Evolutionary conservation across 805 yeast genomes (phyloP), one percentile per base, ranked within the genome.

Genomic region (Ogataea sp.): DNA sequence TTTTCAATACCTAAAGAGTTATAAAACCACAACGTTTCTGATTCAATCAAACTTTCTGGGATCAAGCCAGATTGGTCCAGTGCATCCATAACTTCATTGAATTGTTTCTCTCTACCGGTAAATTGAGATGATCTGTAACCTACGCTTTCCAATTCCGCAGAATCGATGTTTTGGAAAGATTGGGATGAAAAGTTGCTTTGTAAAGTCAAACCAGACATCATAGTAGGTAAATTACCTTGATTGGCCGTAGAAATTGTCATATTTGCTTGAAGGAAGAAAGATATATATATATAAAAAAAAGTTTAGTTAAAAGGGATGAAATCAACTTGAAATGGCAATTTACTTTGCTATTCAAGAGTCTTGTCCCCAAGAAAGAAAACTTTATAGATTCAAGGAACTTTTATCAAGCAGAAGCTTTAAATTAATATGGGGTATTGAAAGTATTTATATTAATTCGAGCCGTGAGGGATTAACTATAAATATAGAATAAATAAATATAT

Each of bases 11-110:
- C 96, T 48, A 90, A 70, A 31, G 75, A 64, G 42, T 83, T 77
- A 66, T 93, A 93, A 59, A 90, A 89, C 94, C 96, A 88, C 43
- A 70, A 74, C 7, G 90, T 80, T 63, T 90, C 97, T 40, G 73
- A 68, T 61, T 88, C 96, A 48, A 90, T 84, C 51, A 87, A 69
- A 41, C 75, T 64, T 51, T 84, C 95, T 9, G 97, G 98, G 44
- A 90, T 84, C 55, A 90, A 85, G 0, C 96, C 97, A 26, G 81
- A 77, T 39, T 73, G 70, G 56, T 87, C 95, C 41, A 90, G 65
- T 31, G 78, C 70, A 56, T 87, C 95, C 61, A 87, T 75, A 33
- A 90, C 97, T 44, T 71, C 70, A 48, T 79, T 88, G 59, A 80
- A 74, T 61, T 93, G 97, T 36, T 74, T 70, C 8, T 28, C 25